A percentile compares a stretch with the other conserved stretches of the same genome.
Evolutionary conservation across 192 early-diverging fungal genomes (phyloP).

Genomic region (Paraglomus brasilianum): DNA sequence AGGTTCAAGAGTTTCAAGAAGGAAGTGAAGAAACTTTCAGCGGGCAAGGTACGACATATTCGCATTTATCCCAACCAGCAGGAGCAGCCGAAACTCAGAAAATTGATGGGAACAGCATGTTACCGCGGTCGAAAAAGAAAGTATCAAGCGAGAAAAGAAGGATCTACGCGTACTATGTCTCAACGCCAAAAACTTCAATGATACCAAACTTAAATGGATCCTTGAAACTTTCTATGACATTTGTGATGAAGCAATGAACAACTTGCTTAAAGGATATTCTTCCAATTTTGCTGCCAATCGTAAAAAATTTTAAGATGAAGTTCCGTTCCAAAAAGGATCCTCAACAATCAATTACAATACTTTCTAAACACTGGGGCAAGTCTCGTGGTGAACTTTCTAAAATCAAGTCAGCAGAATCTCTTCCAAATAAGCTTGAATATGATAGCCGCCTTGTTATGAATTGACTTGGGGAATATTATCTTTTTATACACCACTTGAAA

Average conservation of each 20-base stretch:
- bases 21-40: slow-evolving; percentile 12
- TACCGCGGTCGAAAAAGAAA: neutral
- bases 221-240: too few species aligned
- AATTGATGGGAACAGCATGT: neutral
- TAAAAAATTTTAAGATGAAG: slow-evolving; percentile 20
- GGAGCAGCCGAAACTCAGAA: slow-evolving; percentile 11
- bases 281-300: slow-evolving; percentile 12
- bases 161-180: too few species aligned
- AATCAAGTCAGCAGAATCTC: neutral
- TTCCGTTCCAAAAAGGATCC: neutral
- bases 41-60: neutral
- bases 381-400: slow-evolving; percentile 5
- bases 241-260: too few species aligned
- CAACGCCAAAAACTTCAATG: slow-evolving; percentile 8
- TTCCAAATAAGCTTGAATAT: too few species aligned
- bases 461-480: too few species aligned
- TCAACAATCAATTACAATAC: too few species aligned
- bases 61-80: slow-evolving; percentile 7
- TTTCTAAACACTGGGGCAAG: too few species aligned
- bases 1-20: slow-evolving; percentile 2
- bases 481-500: slow-evolving; percentile 11
- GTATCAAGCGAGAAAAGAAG: neutral
- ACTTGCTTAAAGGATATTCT: too few species aligned
- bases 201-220: slow-evolving; percentile 6
- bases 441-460: slow-evolving; percentile 1